Conservation (phyloP, 768 basidiomycete genomes). For the Psilocybe subaeruginosa region DNA sequence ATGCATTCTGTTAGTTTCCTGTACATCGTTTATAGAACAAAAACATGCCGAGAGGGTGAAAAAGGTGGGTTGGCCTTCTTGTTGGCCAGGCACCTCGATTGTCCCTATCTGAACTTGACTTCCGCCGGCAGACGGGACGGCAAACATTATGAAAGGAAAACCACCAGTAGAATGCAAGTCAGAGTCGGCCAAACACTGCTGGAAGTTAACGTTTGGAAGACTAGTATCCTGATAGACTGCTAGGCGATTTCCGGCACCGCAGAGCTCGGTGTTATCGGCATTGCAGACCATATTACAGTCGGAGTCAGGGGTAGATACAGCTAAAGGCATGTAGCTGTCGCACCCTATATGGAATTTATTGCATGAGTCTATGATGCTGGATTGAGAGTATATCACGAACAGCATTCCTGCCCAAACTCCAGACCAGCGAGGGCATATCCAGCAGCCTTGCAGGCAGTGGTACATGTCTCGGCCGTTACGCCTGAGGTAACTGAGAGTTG, state of each 20-base stretch:
- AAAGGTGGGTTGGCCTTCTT: neutral
- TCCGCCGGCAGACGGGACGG: neutral
- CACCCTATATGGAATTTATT: slow-evolving; percentile 4
- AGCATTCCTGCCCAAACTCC: slow-evolving; percentile 18
- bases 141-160: neutral
- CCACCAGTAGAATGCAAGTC: neutral
- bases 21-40: too few species aligned
- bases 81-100: neutral
- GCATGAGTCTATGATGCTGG: neutral
- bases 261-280: slow-evolving; percentile 54
- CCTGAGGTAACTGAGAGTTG: neutral
- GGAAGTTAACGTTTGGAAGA: neutral
- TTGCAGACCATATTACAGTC: slow-evolving; percentile 62
- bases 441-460: neutral
- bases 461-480: slow-evolving; percentile 11
- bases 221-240: slow-evolving; percentile 5
- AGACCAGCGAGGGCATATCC: slow-evolving; percentile 10
- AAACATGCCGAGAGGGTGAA: neutral
- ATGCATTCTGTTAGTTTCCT: neutral
- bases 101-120: neutral
- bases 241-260: slow-evolving; percentile 58
- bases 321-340: slow-evolving; percentile 3
- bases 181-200: neutral
- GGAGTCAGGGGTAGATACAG: slow-evolving; percentile 31
- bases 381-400: neutral